Evolutionary conservation across 305 asterid species (phyloP), one percentile per base, ranked within the genome.

Genomic region (Coffea humblotiana): DNA sequence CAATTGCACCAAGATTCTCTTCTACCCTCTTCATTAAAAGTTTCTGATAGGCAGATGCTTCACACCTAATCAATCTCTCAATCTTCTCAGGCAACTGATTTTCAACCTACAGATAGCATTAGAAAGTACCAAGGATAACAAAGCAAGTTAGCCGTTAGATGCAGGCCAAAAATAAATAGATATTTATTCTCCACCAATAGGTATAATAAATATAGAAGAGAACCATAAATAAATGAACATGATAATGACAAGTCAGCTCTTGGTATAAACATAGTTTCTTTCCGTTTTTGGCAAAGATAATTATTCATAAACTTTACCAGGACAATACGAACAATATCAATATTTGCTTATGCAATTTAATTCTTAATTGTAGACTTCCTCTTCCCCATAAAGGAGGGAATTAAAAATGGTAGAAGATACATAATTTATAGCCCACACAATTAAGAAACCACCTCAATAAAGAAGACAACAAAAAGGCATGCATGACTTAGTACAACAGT

Each of bases 1-100:
- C 99, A 79, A 96, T 85, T 78, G 98, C 98, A 79, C 99, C 99
- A 83, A 96, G 99, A 84, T 96, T 96, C 69, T 92, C 98, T 88
- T 96, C 99, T 71, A 96, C 98, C 88, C 99, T 91, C 91, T 90
- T 93, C 93, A 94, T 96, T 92, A 96, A 87, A 80, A 96, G 90
- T 87, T 92, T 96, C 81, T 96, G 99, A 87, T 96, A 96, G 49
- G 97, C 87, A 79, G 98, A 94, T 81, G 99, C 99, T 83, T 96
- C 99, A 82, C 99, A 96, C 87, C 99, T 94, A 80, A 96, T 81
- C 79, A 96, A 95, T 74, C 98, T 89, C 85, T 93, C 99, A 54
- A 93, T 96, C 97, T 96, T 96, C 88, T 90, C 97, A 37, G 99
- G 99, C 87, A 96, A 85, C 79, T 96, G 52, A 86, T 94, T 87